Percentiles rank a stretch among this genome's conserved stretches.
Evolutionary conservation across 768 basidiomycete species (phyloP).

Genomic region (Mycena sanguinolenta): DNA sequence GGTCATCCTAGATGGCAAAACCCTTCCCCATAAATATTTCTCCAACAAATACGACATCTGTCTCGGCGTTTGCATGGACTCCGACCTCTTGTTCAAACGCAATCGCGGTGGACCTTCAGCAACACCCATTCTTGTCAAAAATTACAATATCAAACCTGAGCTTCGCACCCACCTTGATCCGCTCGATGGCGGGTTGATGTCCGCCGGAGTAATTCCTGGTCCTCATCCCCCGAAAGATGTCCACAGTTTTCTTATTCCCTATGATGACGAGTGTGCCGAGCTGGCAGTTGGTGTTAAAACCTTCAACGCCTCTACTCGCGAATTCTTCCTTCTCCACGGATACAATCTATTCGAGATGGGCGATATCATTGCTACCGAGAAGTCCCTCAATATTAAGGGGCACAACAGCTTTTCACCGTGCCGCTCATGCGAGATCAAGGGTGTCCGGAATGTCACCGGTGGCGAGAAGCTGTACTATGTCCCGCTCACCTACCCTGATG

Average conservation of each 20-base stretch:
- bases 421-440: neutral
- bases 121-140: neutral
- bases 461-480: neutral
- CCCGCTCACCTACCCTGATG: neutral
- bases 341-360: neutral
- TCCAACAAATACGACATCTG: neutral
- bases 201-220: neutral
- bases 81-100: neutral
- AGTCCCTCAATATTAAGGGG: neutral
- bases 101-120: neutral
- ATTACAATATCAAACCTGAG: neutral
- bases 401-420: neutral
- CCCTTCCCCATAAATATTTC: neutral
- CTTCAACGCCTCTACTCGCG: neutral
- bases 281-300: neutral
- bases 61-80: neutral
- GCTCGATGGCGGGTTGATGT: neutral
- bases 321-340: neutral
- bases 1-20: neutral
- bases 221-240: neutral
- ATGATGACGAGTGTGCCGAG: neutral
- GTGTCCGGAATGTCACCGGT: neutral
- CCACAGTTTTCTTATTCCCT: neutral
- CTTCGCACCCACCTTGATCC: neutral
- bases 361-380: neutral